Evolutionary conservation across 257 asterid species (phyloP), one percentile per base, ranked within the genome.

Genomic region (Knoxia roxburghii): DNA sequence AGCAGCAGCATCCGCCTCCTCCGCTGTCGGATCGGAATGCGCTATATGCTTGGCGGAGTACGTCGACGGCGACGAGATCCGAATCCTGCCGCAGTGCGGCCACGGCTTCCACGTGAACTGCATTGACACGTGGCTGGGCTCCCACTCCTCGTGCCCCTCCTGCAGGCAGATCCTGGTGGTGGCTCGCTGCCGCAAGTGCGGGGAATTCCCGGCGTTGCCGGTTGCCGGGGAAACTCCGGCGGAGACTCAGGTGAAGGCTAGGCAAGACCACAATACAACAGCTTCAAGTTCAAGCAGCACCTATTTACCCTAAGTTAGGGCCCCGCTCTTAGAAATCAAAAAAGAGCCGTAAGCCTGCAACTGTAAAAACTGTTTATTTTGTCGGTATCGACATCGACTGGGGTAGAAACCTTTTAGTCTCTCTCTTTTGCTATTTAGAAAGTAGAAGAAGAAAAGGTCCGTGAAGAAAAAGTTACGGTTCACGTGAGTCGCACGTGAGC

Each of bases 121-220:
- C 68, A 78, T 85, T 37, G 89, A 85, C 73, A 77, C 73, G 69
- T 85, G 91, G 91, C 84, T 85, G 20, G 75, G 77, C 17, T 83
- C 89, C 6, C 91, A 85, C 73, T 85, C 91, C 7, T 81, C 91
- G 14, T 85, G 89, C 58, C 91, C 91, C 1, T 83, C 87, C 27
- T 85, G 91, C 72, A 81, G 91, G 23, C 78, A 68, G 71, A 73
- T 78, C 55, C 74, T 80, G 4, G 75, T 56, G 27, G 73, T 56
- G 11, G 43, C 79, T 54, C 61, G 75, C n/a, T 77, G 85, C 75
- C 74, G 71, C 51, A 80, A 78, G 75, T 82, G 90, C 73, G 75
- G 80, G 51, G 86, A 77, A 24, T 59, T 58, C 20, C 76, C 76
- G 69, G 69, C 69, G 20, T 41, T 27, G 24, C 43, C 71, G 13